Base-by-base conservation (phyloP, 306 rosid genomes). In the Gastrolobium bilobum region DNA sequence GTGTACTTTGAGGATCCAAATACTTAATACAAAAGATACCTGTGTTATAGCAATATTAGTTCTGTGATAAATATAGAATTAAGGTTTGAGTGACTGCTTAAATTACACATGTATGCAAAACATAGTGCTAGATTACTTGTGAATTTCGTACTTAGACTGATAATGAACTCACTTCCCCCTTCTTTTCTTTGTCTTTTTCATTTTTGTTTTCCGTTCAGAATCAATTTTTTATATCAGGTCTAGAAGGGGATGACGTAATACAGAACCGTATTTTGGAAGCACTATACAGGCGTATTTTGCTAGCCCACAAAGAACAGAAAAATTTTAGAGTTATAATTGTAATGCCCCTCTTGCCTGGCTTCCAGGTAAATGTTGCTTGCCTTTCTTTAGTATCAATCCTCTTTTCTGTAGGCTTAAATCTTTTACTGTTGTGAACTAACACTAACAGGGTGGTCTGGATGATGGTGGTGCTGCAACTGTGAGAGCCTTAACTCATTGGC, bases 401-500 rank as follows among this genome's bases (percentile, higher is more conserved):
- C 68, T 79, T 47, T 71, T 42, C 29, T 20, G n/a, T 42, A 4
- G 38, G 71, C 71, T 59, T 56, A 34, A 70, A 64, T 75, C 1
- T 43, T 65, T 61, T 63, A 10, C 14, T 8, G 7, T 58, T 75
- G 33, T 59, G 34, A 68, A 60, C 73, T 68, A 58, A 52, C 75
- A 78, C 29, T 70, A 71, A 61, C 88, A 95, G 98, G 99, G 99
- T 52, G 99, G 99, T 70, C 77, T 96, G 67, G 97, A 96, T 87
- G 99, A 96, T 68, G 80, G 90, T 30, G 99, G 99, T 44, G 99
- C 99, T 43, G 99, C 99, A 70, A 91, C 99, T 26, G 97, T 93
- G 83, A 96, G 98, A 90, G 99, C 99, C 59, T 89, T 93, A 73
- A 88, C 96, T 87, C 98, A 96, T 77, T 96, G 99, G 98, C 99